Base-by-base conservation (phyloP, 2,329 filamentous ascomycete species). In the Xylariales sp. region DNA sequence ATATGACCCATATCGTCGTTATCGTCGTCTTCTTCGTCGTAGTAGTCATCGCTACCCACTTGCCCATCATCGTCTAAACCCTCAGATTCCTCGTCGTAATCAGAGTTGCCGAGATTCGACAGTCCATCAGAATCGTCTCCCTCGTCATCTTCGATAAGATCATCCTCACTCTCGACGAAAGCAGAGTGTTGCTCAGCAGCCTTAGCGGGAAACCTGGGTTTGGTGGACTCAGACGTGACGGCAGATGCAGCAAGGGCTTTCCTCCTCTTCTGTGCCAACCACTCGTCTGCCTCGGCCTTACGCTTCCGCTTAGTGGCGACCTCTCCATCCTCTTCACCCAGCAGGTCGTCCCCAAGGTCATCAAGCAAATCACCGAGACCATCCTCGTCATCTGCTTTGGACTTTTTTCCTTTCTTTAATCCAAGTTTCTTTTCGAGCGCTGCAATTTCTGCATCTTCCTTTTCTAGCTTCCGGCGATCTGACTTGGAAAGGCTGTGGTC, bases 381-480 rank as follows among this genome's bases (percentile, higher is more conserved):
- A 54, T 96, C 90, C 6, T 95, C 86, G n/a, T n/a, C n/a, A 15
- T 79, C 75, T 0, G 80, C 71, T 47, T 85, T 83, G 0, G 77
- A 82, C 54, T 88, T 94, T 43, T 83, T 84, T 17, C 80, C 78
- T 55, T 83, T 87, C 47, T 74, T 81, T 23, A 96, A 74, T 0
- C 93, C 91, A 4, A 98, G 67, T 54, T 87, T 94, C 59, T 83
- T 89, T 65, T 98, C 93, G 21, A 96, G 67, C 3, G 81, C 81
- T 15, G 84, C 83, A 49, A 98, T 97, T 50, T 95, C 88, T 3
- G 81, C 86, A 53, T 97, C 89, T 41, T 98, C 91, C 44, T 87
- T 72, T 1, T 78, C 81, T 5, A 96, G 66, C 49, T 76, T 79
- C 4, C 82, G 74, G 53, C 73, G 78, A n/a, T 80, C 56, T 15